Base-by-base conservation (phyloP, 2,329 filamentous ascomycete species). In the Annulohypoxylon truncatum region DNA sequence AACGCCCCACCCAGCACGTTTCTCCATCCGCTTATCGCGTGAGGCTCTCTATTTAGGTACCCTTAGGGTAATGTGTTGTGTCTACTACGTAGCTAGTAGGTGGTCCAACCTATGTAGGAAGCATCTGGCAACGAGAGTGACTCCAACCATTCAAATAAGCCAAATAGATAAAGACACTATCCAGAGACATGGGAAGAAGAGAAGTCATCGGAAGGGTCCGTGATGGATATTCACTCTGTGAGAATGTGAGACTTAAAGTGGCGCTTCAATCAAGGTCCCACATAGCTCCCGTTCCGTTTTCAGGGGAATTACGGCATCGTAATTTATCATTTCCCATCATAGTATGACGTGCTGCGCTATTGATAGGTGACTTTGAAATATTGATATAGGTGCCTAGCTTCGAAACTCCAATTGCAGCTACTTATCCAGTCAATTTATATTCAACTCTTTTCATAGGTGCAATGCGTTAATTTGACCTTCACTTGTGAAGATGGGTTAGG, bases 21-120 rank as follows among this genome's bases (percentile, higher is more conserved):
- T 44, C 29, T 54, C n/a, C n/a, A 10, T 40, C 58, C 54, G 54
- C 59, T 66, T 63, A 68, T 68, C 66, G 42, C 33, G 46, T 62
- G 66, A 66, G 59, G 58, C 62, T 66, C 55, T 58, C 38, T 42
- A 8, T n/a, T 13, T 38, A 15, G 4, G n/a, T 38, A 38, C 35
- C n/a, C n/a, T 8, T 13, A 20, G n/a, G n/a, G 38, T 22, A 60
- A 68, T 62, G 52, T 68, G 66, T n/a, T n/a, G n/a, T n/a, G n/a
- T n/a, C n/a, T n/a, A 18, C 31, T 38, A 28, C 47, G 24, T 40
- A 20, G 64, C 24, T 22, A 42, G 28, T 57, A 63, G 35, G 57
- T 46, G 47, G 47, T 55, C 22, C 26, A 48, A 20, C 8, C 15
- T 7, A 55, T 3, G 50, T 38, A 44, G 18, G 10, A 20, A 20